Evolutionary conservation across 768 basidiomycete species (phyloP).

Genomic region (Russula brevipes): DNA sequence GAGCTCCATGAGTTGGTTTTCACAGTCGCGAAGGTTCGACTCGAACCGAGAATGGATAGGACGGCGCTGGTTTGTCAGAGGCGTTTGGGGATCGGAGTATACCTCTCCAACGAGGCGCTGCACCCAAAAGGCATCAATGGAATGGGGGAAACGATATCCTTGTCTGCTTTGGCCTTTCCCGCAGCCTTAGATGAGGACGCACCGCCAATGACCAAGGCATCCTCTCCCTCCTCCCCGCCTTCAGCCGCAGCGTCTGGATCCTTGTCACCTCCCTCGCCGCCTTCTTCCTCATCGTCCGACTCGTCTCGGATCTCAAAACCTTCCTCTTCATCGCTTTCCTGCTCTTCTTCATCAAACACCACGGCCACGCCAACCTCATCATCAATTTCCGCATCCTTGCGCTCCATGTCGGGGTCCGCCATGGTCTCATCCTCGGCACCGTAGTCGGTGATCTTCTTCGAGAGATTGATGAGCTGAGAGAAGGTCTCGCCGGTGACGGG

Average conservation of each 20-base stretch:
- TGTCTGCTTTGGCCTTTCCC: slow-evolving; percentile 54
- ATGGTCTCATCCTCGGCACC: slow-evolving; percentile 78
- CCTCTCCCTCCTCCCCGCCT: slow-evolving; percentile 52
- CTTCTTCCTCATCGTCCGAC: slow-evolving; percentile 68
- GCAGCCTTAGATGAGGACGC: slow-evolving; percentile 45
- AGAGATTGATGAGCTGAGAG: slow-evolving; percentile 72
- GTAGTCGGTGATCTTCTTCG: slow-evolving; percentile 96
- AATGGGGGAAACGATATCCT: slow-evolving; percentile 79
- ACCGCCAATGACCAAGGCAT: slow-evolving; percentile 76
- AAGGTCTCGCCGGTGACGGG: slow-evolving; percentile 67
- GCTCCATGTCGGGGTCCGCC: slow-evolving; percentile 74
- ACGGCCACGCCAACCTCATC: slow-evolving; percentile 98
- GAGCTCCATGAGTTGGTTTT: slow-evolving; percentile 94
- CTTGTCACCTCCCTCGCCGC: slow-evolving; percentile 41
- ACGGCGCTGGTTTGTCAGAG: slow-evolving; percentile 86
- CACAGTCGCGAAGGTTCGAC: slow-evolving; percentile 82
- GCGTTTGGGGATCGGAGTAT: slow-evolving; percentile 95
- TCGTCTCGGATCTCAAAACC: slow-evolving; percentile 83
- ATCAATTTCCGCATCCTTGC: slow-evolving; percentile 85
- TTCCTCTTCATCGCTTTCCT: slow-evolving; percentile 87
- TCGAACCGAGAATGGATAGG: slow-evolving; percentile 80
- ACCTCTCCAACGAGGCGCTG: slow-evolving; percentile 89
- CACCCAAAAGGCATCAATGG: slow-evolving; percentile 97
- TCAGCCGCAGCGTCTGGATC: slow-evolving; percentile 42
- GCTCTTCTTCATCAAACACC: slow-evolving; percentile 95